Evolutionary conservation across 108 stramenopile genomes (phyloP).

Genomic region (Craspedostauros australis): DNA sequence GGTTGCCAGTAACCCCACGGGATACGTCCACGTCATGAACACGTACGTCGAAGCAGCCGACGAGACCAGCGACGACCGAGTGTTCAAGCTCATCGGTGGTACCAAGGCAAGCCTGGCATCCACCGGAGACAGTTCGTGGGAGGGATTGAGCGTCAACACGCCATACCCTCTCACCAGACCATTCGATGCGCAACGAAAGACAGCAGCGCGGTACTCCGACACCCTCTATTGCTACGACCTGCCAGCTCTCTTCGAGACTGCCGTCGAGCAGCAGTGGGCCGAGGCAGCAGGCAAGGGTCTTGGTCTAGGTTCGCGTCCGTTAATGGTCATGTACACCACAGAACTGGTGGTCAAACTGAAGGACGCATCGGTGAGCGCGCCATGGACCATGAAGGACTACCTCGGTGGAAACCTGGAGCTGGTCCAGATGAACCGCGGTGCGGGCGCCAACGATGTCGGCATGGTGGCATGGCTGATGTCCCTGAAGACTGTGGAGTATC

Average conservation of each 20-base stretch:
- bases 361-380: slow-evolving; percentile 20
- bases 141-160: slow-evolving; percentile 67
- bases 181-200: slow-evolving; percentile 88
- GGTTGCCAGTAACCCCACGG: slow-evolving; percentile 95
- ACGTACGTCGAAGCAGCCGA: slow-evolving; percentile 93
- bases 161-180: slow-evolving; percentile 91
- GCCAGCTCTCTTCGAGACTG: slow-evolving; percentile 93
- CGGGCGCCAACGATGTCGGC: slow-evolving; percentile 96
- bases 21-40: slow-evolving; percentile 92
- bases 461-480: slow-evolving; percentile 99
- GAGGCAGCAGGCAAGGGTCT: slow-evolving; percentile 38
- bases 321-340: slow-evolving; percentile 86
- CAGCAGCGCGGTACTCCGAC: slow-evolving; percentile 80
- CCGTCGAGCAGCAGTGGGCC: slow-evolving; percentile 82
- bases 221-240: slow-evolving; percentile 95
- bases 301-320: slow-evolving; percentile 41
- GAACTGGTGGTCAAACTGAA: slow-evolving; percentile 90
- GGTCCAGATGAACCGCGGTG: slow-evolving; percentile 69
- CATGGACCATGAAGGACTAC: slow-evolving; percentile 86
- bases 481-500: slow-evolving; percentile 95
- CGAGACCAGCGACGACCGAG: slow-evolving; percentile 49
- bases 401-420: slow-evolving; percentile 75
- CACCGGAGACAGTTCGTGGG: slow-evolving; percentile 86
- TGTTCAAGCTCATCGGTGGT: slow-evolving; percentile 86
- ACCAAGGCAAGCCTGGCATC: slow-evolving; percentile 76